Evolutionary conservation across 75 land plant species (phyloP).

Genomic region (Isoetes taiwanensis): DNA sequence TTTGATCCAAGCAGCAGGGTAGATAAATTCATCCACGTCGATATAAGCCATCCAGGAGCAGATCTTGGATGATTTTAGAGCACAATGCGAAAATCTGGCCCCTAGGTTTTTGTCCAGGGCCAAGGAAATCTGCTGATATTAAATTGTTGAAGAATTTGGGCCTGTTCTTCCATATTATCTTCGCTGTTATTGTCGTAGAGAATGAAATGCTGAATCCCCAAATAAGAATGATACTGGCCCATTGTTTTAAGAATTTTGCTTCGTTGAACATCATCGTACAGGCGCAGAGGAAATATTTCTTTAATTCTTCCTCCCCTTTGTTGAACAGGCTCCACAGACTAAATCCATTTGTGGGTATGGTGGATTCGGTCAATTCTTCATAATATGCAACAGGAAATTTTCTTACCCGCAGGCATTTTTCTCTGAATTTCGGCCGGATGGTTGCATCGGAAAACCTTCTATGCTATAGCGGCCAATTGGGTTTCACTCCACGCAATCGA

Average conservation of each 20-base stretch:
- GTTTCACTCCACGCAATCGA: too few relatives aligned
- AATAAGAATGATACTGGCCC: background rate
- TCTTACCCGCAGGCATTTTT: too few relatives aligned
- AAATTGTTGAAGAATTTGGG: background rate
- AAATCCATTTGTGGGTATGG: too few relatives aligned
- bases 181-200: constrained; percentile 6
- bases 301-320: too few relatives aligned
- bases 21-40: constrained; percentile 3
- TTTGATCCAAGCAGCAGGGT: background rate
- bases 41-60: constrained; percentile 1
- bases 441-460: too few relatives aligned
- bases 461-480: too few relatives aligned
- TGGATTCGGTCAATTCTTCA: too few relatives aligned
- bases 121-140: background rate
- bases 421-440: too few relatives aligned
- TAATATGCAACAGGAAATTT: too few relatives aligned
- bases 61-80: background rate
- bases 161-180: background rate
- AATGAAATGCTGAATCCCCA: background rate
- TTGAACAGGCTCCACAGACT: too few relatives aligned
- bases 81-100: constrained; percentile 1
- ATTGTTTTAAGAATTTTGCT: background rate
- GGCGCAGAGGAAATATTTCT: constrained; percentile 3
- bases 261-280: constrained; percentile 4
- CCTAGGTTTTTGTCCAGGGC: constrained; percentile 3